Evolutionary conservation across 441 rosid species (phyloP), one percentile per base, ranked within the genome.

Genomic region (Populus hybrid): DNA sequence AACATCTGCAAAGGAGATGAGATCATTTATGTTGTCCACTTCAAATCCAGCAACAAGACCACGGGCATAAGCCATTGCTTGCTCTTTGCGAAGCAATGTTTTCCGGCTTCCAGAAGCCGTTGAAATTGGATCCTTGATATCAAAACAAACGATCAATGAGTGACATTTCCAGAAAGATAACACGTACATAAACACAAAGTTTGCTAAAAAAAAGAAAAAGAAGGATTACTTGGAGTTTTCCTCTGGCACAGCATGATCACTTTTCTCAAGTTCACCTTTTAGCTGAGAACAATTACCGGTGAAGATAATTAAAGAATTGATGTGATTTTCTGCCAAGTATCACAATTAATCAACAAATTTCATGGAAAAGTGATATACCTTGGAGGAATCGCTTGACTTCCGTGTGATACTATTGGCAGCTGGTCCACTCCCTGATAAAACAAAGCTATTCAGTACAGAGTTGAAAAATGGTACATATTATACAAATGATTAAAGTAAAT

Each of bases 21-120:
- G 91, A 84, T 93, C 91, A 81, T 91, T 91, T 70, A 89, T 86
- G 75, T 80, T 87, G 71, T 89, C 90, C 80, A 86, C 80, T n/a
- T 92, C 91, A 74, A 88, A 91, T 68, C 97, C 97, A 82, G 97
- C 93, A 83, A 86, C 98, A 66, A 88, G 84, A 14, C 94, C 92
- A 61, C 94, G 86, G 24, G 94, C 95, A 80, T 88, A 93, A 2
- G 90, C 94, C 97, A 93, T 94, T 16, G 97, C 97, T 85, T 93
- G 97, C 82, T 91, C 95, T 79, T 84, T 86, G 74, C 86, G 85
- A 53, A 94, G 95, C 81, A 90, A 84, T 6, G 85, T 83, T 28
- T 28, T 28, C 29, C 29, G 29, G 29, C 29, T 28, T 28, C 29
- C 29, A 28, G 29, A 28, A 93, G 87, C 74, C 90, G 85, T 68